Evolutionary conservation across 805 yeast genomes (phyloP), one percentile per base, ranked within the genome.

Genomic region (Schizosaccharomyces japonicus): DNA sequence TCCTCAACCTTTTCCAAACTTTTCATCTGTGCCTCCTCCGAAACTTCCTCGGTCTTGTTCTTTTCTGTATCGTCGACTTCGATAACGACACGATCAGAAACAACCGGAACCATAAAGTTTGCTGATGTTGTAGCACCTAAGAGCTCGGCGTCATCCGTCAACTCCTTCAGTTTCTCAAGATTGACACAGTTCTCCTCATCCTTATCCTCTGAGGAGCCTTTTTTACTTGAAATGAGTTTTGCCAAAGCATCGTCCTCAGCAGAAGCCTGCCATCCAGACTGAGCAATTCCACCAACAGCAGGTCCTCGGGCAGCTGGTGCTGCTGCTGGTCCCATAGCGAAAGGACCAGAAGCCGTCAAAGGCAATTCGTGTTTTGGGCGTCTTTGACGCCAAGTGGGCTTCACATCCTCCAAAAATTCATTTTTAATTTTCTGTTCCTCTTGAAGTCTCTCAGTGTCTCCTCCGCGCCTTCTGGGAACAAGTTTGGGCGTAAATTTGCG

Each of bases 321-420:
- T 13, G 42, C 42, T n/a, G 17, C 23, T 5, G 42, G 42, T 3
- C 42, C 42, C 4, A 36, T n/a, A 7, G 42, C 42, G 23, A 36
- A 36, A 36, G 42, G 42, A 19, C 42, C 42, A 8, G 42, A 36
- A n/a, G 42, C 42, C 8, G 42, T 36, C 10, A 36, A 10, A 15
- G 17, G 17, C 3, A 36, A 5, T 11, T 36, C 42, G 5, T 25
- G 42, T 21, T 23, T 36, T 10, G 42, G 42, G 13, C 42, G 17
- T 19, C 13, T n/a, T 5, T 17, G 13, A 19, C 23, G 17, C 42
- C 42, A 36, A 19, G 17, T 17, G 8, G 17, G 25, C 13, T 36
- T 25, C 6, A 6, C 5, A 19, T 36, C 42, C 7, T 8, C 23
- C 13, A 19, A 13, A 4, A 15, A 36, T 36, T 36, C 42, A 19